Base-by-base conservation (phyloP, 139 green algal species). In the Chlorella ohadii region DNA sequence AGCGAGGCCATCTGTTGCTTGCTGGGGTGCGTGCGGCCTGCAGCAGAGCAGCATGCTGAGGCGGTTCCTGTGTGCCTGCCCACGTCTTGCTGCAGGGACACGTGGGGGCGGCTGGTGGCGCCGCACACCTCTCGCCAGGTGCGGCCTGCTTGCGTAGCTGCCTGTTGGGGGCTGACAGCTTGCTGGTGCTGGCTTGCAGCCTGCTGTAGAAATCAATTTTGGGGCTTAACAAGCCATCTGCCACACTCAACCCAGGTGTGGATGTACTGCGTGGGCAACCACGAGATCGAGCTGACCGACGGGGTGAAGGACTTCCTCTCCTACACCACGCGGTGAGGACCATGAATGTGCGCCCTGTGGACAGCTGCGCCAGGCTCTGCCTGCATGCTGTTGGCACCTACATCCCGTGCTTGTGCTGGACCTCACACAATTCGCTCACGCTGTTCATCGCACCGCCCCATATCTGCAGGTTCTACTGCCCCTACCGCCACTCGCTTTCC, bases 221-320 rank as follows among this genome's bases (percentile, higher is more conserved):
- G n/a, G n/a, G n/a, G n/a, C n/a, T n/a, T n/a, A n/a, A n/a, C n/a
- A n/a, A n/a, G n/a, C n/a, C n/a, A n/a, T n/a, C n/a, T n/a, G n/a
- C n/a, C n/a, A n/a, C n/a, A n/a, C n/a, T 17, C 41, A 16, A 3
- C 34, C 4, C 63, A 92, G 23, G 84, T 91, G 2, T 93, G 89
- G 86, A 87, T 93, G 70, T 83, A 87, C 56, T 91, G 91, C 23
- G 87, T 92, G 61, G 94, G 94, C 59, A 97, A 97, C 79, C 94
- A 97, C 76, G 94, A 96, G 82, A 79, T 93, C 31, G 89, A 92
- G 74, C 77, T 64, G 67, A 41, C 9, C 16, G 25, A 72, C 25
- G 61, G 77, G 27, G 19, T 25, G 6, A 59, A 72, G 36, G 77
- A 72, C 61, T 82, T 82, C 23, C 27, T 72, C 4, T 28, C 77